These are phyloP conservation scores for Catharanthus roseus DNA, from an alignment of 257 asterid genomes.

Conservation along the genomic window DNA sequence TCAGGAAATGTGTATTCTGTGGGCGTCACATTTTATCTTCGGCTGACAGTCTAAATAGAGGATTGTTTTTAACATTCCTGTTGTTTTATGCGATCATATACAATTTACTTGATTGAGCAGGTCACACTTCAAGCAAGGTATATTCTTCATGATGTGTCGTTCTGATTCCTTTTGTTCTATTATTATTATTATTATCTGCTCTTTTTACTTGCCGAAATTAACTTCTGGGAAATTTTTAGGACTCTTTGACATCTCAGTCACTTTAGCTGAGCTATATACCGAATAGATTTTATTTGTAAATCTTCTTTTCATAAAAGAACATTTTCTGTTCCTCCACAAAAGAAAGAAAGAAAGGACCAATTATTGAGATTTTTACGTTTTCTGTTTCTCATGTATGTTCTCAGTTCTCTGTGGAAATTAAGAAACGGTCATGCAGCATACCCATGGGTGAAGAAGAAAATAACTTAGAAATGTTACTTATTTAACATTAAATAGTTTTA, in stretches of 20 bases:
- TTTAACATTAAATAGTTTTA: conserved; percentile 6
- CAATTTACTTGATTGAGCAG: conserved; percentile 33
- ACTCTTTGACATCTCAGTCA: conserved; percentile 14
- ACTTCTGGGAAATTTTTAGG: conserved; percentile 9
- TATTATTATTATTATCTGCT: background rate
- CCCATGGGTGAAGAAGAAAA: conserved; percentile 4
- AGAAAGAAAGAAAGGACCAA: background rate
- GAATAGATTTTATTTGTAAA: background rate
- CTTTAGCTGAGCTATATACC: background rate
- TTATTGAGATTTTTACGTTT: conserved; percentile 9
- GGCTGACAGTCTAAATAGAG: conserved; percentile 27
- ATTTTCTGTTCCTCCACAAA: background rate
- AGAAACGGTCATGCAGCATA: background rate
- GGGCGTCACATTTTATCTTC: conserved; percentile 48
- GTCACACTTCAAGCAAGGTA: conserved; percentile 12
- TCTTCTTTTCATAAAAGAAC: background rate
- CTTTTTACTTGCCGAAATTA: background rate
- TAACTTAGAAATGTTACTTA: background rate
- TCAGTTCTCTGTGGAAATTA: conserved; percentile 1
- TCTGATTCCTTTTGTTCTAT: conserved; percentile 26
- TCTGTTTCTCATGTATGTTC: background rate
- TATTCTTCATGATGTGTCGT: background rate
- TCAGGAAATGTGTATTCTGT: conserved; percentile 50
- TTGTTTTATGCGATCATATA: conserved; percentile 29
- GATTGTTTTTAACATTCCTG: conserved; percentile 32